These are phyloP conservation scores for Candida manassasensis DNA, from an alignment of 805 yeast genomes.

Conservation along the genomic window DNA sequence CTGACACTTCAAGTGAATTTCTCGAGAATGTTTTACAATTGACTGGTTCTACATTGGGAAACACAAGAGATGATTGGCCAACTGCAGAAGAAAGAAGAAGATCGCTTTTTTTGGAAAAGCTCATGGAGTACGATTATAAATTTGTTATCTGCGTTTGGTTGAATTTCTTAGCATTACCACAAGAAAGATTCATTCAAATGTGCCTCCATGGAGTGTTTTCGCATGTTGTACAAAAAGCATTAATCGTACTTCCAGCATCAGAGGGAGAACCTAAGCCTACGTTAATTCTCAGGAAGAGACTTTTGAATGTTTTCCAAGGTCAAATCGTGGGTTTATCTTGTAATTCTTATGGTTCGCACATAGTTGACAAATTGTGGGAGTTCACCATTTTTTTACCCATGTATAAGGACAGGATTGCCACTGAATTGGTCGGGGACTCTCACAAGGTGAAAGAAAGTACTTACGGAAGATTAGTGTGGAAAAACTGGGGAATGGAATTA, in stretches of 20 bases:
- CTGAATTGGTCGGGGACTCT: conserved; percentile 52
- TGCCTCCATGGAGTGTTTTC: conserved; percentile 88
- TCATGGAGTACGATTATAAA: conserved; percentile 62
- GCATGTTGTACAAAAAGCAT: conserved; percentile 68
- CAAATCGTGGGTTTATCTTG: conserved; percentile 59
- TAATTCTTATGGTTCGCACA: conserved; percentile 87
- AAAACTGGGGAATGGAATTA: conserved; percentile 86
- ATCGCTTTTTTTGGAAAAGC: conserved; percentile 65
- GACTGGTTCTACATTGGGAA: conserved; percentile 70
- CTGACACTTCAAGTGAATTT: conserved; percentile 39
- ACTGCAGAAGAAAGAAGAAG: conserved; percentile 85
- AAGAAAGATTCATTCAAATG: conserved; percentile 64
- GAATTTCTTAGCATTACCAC: conserved; percentile 54
- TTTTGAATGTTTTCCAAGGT: conserved; percentile 61
- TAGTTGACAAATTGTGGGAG: conserved; percentile 78
- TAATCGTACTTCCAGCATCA: conserved; percentile 44
- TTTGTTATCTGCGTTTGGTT: conserved; percentile 57
- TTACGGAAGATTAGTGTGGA: conserved; percentile 92
- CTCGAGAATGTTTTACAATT: conserved; percentile 65
- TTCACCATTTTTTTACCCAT: conserved; percentile 73
- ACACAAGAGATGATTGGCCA: conserved; percentile 86
- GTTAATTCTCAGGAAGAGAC: conserved; percentile 54
- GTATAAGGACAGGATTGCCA: conserved; percentile 83
- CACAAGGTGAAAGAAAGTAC: conserved; percentile 74
- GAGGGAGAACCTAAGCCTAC: conserved; percentile 41